A percentile compares a stretch with the other conserved stretches of the same genome.
Conservation (phyloP, 2,329 filamentous ascomycete species). For the Juglanconis sp. region DNA sequence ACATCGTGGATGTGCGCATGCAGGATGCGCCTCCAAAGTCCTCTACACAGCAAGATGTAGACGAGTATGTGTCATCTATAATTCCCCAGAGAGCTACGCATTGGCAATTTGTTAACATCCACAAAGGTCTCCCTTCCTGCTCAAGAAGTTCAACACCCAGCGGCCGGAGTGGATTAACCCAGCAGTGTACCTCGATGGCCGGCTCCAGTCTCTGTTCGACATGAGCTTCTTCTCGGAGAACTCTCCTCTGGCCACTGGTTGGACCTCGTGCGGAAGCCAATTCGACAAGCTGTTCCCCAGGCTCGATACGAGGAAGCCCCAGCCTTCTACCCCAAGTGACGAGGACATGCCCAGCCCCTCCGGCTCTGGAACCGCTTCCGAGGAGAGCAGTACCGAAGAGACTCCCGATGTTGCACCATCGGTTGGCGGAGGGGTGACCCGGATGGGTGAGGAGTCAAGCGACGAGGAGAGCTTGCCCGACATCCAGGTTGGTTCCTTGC, state of each 20-base stretch:
- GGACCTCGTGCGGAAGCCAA: slow-evolving; percentile 51
- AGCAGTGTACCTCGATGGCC: slow-evolving; percentile 56
- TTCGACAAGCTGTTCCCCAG: slow-evolving; percentile 57
- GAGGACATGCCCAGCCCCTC: slow-evolving; percentile 47
- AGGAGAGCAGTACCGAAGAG: slow-evolving; percentile 53
- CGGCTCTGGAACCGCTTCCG: slow-evolving; percentile 45
- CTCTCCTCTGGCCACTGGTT: slow-evolving; percentile 67
- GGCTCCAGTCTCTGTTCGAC: slow-evolving; percentile 71
- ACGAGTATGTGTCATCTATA: slow-evolving; percentile 25
- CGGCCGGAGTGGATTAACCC: slow-evolving; percentile 53
- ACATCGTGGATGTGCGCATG: slow-evolving; percentile 88
- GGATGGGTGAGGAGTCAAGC: slow-evolving; percentile 58
- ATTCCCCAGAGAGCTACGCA: not conserved
- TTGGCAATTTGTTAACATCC: not conserved
- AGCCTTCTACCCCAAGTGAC: slow-evolving; percentile 40
- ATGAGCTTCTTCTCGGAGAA: slow-evolving; percentile 63
- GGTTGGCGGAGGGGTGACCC: slow-evolving; percentile 37
- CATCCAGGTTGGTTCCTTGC: slow-evolving; percentile 9
- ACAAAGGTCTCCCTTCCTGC: slow-evolving; percentile 26
- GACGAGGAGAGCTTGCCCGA: slow-evolving; percentile 43
- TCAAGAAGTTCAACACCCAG: slow-evolving; percentile 46
- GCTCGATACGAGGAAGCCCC: slow-evolving; percentile 44
- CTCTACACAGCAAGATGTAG: slow-evolving; percentile 9
- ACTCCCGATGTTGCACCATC: slow-evolving; percentile 34
- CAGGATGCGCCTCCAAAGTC: slow-evolving; percentile 51